Evolutionary conservation across 164 flowering plant species (phyloP).

Genomic region (Houttuynia cordata): DNA sequence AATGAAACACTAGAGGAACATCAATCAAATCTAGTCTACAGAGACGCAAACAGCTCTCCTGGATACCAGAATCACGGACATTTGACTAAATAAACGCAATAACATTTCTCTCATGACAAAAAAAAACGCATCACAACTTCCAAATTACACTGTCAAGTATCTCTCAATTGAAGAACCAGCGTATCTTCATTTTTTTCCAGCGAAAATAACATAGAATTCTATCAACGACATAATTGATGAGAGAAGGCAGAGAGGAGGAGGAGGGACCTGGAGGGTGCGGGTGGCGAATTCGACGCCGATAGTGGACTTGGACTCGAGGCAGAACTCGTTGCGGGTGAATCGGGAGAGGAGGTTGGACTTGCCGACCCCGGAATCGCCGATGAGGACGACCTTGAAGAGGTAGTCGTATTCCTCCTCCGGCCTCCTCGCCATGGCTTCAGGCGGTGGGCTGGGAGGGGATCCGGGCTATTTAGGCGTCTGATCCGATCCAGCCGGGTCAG

Average conservation of each 20-base stretch:
- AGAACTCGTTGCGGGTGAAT: constrained; percentile 50
- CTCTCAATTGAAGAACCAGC: no score
- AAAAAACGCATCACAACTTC: background rate
- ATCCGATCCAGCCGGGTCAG: background rate
- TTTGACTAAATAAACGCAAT: no score
- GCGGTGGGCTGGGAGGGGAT: background rate
- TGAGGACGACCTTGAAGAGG: constrained; percentile 41
- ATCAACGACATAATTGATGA: no score
- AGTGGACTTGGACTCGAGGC: constrained; percentile 67
- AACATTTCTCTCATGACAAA: background rate
- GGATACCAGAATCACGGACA: no score
- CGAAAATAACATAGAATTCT: no score
- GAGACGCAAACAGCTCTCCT: no score
- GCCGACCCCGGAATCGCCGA: constrained; percentile 13
- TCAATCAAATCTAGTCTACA: no score
- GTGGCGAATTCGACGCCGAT: constrained; percentile 76
- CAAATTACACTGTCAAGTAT: background rate
- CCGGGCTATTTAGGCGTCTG: background rate
- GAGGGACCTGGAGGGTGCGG: constrained; percentile 46
- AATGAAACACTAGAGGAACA: no score
- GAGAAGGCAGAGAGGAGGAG: constrained; percentile 4
- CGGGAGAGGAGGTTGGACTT: constrained; percentile 14
- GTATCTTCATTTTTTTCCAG: no score
- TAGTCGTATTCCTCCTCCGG: constrained; percentile 56
- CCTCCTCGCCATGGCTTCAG: constrained; percentile 27